Conservation (phyloP, 208 protist species). For the Blechomonas ayalai region DNA sequence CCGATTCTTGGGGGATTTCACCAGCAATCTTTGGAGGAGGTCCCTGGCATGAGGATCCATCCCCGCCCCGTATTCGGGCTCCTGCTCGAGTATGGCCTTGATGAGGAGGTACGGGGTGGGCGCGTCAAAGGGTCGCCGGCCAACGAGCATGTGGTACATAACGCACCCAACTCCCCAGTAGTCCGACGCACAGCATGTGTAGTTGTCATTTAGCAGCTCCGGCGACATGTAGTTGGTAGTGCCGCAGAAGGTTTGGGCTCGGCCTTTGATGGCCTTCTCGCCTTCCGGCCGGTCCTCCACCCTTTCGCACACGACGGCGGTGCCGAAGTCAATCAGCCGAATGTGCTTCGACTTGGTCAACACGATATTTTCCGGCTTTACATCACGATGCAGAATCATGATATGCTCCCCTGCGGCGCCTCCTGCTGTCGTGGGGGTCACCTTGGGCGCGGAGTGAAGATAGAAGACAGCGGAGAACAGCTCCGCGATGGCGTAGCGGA, state of each 20-base stretch:
- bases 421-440: conserved; percentile 39
- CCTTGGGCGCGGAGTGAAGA: conserved; percentile 86
- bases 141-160: conserved; percentile 87
- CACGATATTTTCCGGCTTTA: conserved; percentile 96
- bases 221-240: conserved; percentile 93
- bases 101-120: conserved; percentile 85
- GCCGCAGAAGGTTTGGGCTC: conserved; percentile 85
- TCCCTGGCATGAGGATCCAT: conserved; percentile 69
- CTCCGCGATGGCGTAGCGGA: conserved; percentile 86
- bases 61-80: conserved; percentile 58
- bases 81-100: conserved; percentile 80
- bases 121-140: conserved; percentile 81
- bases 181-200: conserved; percentile 90
- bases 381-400: conserved; percentile 92
- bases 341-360: conserved; percentile 88
- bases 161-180: conserved; percentile 93
- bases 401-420: too few species aligned
- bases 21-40: conserved; percentile 65
- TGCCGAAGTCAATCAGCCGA: conserved; percentile 95
- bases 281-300: conserved; percentile 55
- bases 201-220: conserved; percentile 88
- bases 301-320: conserved; percentile 74
- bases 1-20: conserved; percentile 62
- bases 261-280: conserved; percentile 36
- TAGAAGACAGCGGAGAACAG: conserved; percentile 94